Evolutionary conservation across 2,329 filamentous ascomycete genomes (phyloP), one percentile per base, ranked within the genome.

Genomic region (Juglanconis oblonga): DNA sequence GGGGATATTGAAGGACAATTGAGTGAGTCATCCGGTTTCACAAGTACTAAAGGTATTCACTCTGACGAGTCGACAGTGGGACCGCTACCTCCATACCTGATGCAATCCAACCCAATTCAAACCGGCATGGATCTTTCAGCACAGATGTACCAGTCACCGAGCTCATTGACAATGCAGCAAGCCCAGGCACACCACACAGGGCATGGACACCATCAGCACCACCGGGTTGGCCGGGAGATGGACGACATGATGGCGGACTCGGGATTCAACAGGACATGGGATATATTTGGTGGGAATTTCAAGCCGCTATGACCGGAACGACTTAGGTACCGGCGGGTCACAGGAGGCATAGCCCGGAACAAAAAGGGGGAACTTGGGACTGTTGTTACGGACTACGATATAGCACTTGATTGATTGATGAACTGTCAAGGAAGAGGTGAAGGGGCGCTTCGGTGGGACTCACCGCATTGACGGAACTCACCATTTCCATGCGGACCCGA

Each of bases 1-100:
- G 86, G 88, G 64, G 87, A 89, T 57, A 83, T 90, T 54, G 89
- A 92, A 67, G 89, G 88, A 17, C 88, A 92, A 64, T 78, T 92
- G 11, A 85, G 61, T 63, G 32, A 55, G 61, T 58, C 3, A 11
- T n/a, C 9, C 13, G 10, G 14, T 24, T 17, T 24, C 45, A 11
- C 11, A 17, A 3, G 42, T 17, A 17, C 24, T n/a, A 4, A 29
- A 17, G 5, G 5, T 8, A 31, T 10, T 6, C 9, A 11, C 17
- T 24, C 54, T 57, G 31, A 57, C 45, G 4, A 42, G 5, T 14
- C 29, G 4, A 35, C 50, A 63, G 61, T 91, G 60, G 87, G 86
- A 0, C 85, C 88, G 1, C 79, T 91, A 42, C 88, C 89, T 14
- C 85, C 88, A 42, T 93, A 91, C 68, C 77, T 92, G 66, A 83